Evolutionary conservation across 306 rosid species (phyloP).

Genomic region (Begonia masoniana): DNA sequence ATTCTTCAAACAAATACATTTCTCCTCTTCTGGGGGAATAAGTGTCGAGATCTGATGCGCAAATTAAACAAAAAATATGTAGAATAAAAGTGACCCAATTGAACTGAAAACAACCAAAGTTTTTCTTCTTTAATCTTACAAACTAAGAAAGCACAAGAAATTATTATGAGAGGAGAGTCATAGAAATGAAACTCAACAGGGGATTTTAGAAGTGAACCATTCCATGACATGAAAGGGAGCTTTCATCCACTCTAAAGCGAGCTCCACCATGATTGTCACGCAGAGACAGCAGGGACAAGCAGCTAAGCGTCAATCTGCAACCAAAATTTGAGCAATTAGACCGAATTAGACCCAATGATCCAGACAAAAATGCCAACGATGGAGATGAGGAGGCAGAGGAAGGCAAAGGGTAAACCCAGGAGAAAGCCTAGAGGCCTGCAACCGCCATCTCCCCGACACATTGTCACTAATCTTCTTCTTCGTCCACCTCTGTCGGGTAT

Average conservation of each 20-base stretch:
- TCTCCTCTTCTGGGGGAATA: too few species aligned
- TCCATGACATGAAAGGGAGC: slow-evolving; percentile 64
- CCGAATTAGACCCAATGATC: not conserved
- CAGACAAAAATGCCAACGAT: not conserved
- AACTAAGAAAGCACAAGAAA: too few species aligned
- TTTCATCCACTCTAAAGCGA: slow-evolving; percentile 54
- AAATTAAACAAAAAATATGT: too few species aligned
- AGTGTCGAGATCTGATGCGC: too few species aligned
- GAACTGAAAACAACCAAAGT: too few species aligned
- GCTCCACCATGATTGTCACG: slow-evolving; percentile 60
- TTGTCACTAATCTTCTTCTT: not conserved
- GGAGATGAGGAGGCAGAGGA: not conserved
- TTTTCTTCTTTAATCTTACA: too few species aligned
- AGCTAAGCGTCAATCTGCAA: slow-evolving; percentile 47
- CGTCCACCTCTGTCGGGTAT: not conserved
- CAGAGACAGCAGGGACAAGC: slow-evolving; percentile 90
- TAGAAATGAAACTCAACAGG: slow-evolving; percentile 31
- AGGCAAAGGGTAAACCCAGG: not conserved
- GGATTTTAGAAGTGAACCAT: slow-evolving; percentile 82
- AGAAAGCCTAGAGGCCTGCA: not conserved
- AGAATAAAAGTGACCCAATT: too few species aligned
- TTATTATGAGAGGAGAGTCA: too few species aligned
- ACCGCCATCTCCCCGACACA: not conserved
- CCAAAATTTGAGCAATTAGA: not conserved
- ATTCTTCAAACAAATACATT: too few species aligned